These are phyloP conservation scores for Zizania latifolia DNA, from an alignment of 176 grass and related monocot genomes.

Conservation along the genomic window DNA sequence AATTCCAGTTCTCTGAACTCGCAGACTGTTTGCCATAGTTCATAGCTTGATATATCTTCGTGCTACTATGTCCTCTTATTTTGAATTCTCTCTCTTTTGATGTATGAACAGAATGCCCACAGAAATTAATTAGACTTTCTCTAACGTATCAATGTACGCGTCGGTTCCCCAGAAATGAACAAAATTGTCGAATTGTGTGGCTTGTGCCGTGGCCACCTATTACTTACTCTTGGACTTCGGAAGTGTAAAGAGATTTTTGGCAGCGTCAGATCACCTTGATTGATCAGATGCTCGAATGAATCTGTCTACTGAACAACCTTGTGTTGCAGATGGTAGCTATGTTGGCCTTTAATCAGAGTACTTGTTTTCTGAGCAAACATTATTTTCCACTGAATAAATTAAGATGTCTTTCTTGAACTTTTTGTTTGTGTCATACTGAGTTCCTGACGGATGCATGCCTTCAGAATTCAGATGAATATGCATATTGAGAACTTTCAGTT, in stretches of 20 bases:
- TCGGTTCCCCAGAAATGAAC: neutral
- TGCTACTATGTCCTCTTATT: too few relatives aligned
- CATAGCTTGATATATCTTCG: too few relatives aligned
- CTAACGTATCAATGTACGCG: neutral
- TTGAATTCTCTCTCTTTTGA: neutral
- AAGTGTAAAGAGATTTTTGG: neutral
- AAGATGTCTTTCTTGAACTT: too few relatives aligned
- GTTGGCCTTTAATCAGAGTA: neutral
- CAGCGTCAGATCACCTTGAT: neutral
- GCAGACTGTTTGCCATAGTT: neutral
- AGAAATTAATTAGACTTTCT: neutral
- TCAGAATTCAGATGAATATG: neutral
- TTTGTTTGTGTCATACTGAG: too few relatives aligned
- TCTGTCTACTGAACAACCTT: too few relatives aligned
- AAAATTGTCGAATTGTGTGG: neutral
- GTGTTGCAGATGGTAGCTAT: neutral
- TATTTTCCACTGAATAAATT: neutral
- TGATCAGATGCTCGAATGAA: neutral
- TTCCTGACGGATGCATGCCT: too few relatives aligned
- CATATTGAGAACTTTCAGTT: neutral
- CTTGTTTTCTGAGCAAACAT: neutral
- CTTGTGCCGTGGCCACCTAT: too few relatives aligned
- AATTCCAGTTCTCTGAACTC: neutral
- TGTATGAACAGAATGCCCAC: slow-evolving; percentile 24
- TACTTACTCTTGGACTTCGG: neutral